Conservation (phyloP, 2,329 filamentous ascomycete genomes). For the Metarhizium album region DNA sequence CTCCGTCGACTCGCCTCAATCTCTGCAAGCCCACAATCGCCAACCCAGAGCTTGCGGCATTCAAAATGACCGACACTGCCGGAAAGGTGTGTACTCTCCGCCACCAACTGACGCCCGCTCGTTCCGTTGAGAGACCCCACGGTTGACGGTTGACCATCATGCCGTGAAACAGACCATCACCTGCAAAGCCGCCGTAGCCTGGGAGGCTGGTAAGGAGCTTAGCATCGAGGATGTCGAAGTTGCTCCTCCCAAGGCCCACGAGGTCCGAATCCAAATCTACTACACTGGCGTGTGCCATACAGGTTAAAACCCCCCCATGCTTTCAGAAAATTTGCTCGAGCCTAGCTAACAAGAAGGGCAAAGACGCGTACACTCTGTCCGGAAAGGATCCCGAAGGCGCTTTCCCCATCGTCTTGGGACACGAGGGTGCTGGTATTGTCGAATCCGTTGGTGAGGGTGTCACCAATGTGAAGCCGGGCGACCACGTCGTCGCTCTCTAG, state of each 20-base stretch:
- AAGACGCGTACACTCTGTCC: constrained; percentile 87
- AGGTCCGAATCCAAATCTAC: constrained; percentile 94
- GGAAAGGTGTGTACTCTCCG: constrained; percentile 6
- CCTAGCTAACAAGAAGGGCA: constrained; percentile 4
- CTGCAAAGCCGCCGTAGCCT: constrained; percentile 95
- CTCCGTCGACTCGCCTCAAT: not conserved
- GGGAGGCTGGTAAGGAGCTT: constrained; percentile 88
- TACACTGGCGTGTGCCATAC: constrained; percentile 99
- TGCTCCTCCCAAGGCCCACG: constrained; percentile 74
- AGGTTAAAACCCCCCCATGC: constrained; percentile 40
- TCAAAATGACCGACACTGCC: constrained; percentile 7
- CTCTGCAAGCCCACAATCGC: not conserved
- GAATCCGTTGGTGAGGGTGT: constrained; percentile 93
- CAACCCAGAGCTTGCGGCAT: not conserved
- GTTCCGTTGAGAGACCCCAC: constrained; percentile 2
- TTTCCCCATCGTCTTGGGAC: constrained; percentile 80
- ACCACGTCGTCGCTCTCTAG: constrained; percentile 86
- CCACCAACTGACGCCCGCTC: constrained; percentile 2
- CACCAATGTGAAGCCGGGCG: constrained; percentile 85
- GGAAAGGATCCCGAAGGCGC: constrained; percentile 96
- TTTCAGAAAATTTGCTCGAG: not conserved
- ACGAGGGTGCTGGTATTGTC: constrained; percentile 85
- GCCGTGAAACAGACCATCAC: constrained; percentile 65
- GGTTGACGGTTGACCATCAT: not conserved
- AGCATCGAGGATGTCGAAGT: constrained; percentile 90